phyloP scores from a whole-genome alignment of 495 filamentous ascomycete species.

The Patellaria atrata region DNA sequence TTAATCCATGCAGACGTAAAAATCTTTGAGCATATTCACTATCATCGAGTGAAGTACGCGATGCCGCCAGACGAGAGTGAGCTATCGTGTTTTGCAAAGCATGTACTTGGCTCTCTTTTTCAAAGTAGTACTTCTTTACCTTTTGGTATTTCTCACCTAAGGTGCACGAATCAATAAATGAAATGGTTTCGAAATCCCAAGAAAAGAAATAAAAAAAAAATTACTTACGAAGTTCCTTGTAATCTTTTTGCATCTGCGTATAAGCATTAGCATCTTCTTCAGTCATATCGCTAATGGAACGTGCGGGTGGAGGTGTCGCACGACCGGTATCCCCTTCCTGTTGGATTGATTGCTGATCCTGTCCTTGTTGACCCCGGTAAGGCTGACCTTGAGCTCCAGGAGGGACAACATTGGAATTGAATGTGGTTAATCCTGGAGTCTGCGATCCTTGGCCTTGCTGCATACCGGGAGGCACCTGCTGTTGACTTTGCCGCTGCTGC shows the following conservation, averaged over 20 bases:
- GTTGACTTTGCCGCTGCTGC: constrained; percentile 17
- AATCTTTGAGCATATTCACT: constrained; percentile 87
- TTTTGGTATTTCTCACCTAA: constrained; percentile 91
- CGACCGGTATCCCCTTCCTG: constrained; percentile 22
- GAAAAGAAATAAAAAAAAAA: too few species aligned
- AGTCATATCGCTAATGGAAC: constrained; percentile 22
- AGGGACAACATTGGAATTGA: constrained; percentile 26
- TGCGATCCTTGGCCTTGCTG: constrained; percentile 9
- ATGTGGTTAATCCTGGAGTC: constrained; percentile 21
- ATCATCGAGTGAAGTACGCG: constrained; percentile 88
- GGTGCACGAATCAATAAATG: background rate
- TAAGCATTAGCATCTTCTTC: constrained; percentile 26
- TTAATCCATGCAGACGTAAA: constrained; percentile 81
- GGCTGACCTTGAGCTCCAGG: constrained; percentile 21
- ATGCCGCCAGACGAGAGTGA: constrained; percentile 86
- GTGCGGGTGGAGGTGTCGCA: constrained; percentile 25
- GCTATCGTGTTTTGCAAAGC: constrained; percentile 92
- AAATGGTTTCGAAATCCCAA: background rate
- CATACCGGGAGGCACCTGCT: constrained; percentile 2
- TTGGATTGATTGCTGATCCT: constrained; percentile 9
- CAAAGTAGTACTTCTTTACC: constrained; percentile 94
- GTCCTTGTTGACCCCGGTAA: constrained; percentile 16
- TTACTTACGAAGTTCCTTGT: constrained; percentile 28
- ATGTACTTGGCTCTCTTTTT: constrained; percentile 85
- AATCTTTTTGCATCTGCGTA: constrained; percentile 25